These are phyloP conservation scores for Tetrahymena malaccensis DNA, from an alignment of 73 alveolate species.

Conservation along the genomic window DNA sequence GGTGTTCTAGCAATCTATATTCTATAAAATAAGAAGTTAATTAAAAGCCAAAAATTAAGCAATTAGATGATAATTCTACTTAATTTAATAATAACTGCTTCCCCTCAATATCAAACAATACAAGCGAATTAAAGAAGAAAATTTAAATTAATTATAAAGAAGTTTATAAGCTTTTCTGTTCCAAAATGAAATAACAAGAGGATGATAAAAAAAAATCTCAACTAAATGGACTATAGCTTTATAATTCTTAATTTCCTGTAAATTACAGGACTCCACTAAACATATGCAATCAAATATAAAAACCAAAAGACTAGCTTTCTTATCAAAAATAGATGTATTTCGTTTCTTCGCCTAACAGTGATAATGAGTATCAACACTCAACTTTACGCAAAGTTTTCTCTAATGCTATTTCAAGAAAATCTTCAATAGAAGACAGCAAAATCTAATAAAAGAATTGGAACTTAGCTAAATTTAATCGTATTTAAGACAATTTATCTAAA, in stretches of 20 bases:
- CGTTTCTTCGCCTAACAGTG: background rate
- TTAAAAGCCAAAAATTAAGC: background rate
- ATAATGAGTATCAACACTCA: background rate
- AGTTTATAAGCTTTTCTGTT: background rate
- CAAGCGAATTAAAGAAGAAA: background rate
- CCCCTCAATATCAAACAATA: background rate
- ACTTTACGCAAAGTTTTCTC: background rate
- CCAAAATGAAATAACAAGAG: background rate
- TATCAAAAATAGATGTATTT: too few relatives aligned
- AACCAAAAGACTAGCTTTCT: too few relatives aligned
- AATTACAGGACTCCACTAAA: background rate
- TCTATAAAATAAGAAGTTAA: background rate
- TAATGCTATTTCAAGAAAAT: background rate
- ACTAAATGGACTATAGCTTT: background rate
- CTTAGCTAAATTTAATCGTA: background rate
- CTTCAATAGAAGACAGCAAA: background rate
- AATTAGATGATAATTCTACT: background rate
- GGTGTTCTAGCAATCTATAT: background rate
- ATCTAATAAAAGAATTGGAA: background rate
- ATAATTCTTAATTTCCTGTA: background rate
- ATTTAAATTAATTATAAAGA: background rate
- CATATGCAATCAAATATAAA: background rate
- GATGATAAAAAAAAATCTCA: background rate
- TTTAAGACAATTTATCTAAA: background rate
- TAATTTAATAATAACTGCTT: background rate